Base-by-base conservation (phyloP, 768 basidiomycete genomes). In the Xerocomellus intermedius region DNA sequence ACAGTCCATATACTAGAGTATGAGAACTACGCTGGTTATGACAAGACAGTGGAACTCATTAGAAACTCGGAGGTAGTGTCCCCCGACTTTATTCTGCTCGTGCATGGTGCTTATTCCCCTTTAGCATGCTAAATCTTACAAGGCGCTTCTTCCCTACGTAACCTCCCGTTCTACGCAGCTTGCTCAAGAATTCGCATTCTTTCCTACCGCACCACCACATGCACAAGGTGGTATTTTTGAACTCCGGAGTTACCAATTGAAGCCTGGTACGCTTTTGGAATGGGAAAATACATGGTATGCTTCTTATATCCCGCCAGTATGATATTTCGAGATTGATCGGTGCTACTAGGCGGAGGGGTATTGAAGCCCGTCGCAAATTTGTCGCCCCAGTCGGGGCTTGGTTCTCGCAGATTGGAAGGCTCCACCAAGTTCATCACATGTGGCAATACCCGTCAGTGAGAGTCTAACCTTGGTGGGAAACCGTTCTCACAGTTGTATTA, bases 141-240 rank as follows among this genome's bases (percentile, higher is more conserved):
- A 84, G 57, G 80, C 79, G 22, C 82, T 98, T 77, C 79, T 92
- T 13, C 95, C 94, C 6, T 82, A 82, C 66, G 69, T 98, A 37
- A 78, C 73, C 13, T 85, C 84, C 16, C 84, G 95, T 39, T 79
- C 85, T 30, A 80, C 81, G 16, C 93, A 96, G 62, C 80, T 96
- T 45, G 85, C 82, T 62, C 92, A 94, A 68, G 96, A 99, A 69
- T 99, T 99, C 73, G 92, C 91, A 2, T 96, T 98, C 75, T 85
- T 95, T 68, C 93, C 94, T 7, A 91, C 94, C 2, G 82, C 91
- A 19, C 93, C 94, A 33, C 94, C 95, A 6, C 87, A 81, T 61
- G 79, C 84, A 5, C 82, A 89, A 61, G 96, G 95, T 7, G 96
- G 97, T 6, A 78, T 99, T 43, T 99, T 97, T 67, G 97, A 99